Evolutionary conservation across 129 eudicot species (phyloP).

Genomic region (Smallanthus sonchifolius): DNA sequence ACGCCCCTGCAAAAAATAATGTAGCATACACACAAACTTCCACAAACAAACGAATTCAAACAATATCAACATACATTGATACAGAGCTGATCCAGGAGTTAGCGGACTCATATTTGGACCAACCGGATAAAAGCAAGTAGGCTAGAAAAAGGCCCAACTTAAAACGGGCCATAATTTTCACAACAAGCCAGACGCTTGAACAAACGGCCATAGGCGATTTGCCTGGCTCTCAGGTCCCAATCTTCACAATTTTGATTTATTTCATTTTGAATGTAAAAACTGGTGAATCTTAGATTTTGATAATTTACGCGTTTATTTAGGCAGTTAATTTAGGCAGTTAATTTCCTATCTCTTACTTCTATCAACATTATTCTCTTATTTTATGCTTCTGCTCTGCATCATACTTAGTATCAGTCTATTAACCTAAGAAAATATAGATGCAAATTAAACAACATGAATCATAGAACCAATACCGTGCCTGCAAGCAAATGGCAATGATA

Average conservation of each 20-base stretch:
- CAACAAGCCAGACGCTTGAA: too few species aligned
- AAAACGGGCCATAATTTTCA: not conserved
- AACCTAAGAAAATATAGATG: not conserved
- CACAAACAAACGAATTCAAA: not conserved
- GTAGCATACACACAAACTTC: not conserved
- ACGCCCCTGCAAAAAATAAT: too few species aligned
- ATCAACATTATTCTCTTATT: not conserved
- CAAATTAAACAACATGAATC: constrained; percentile 1
- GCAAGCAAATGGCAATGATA: constrained; percentile 91
- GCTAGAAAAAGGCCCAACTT: not conserved
- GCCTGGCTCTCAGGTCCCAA: not conserved
- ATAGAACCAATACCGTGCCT: constrained; percentile 82
- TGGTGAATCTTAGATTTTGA: not conserved
- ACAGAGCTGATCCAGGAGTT: not conserved
- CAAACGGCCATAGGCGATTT: too few species aligned
- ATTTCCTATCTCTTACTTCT: not conserved
- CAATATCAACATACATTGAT: not conserved
- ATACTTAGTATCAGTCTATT: not conserved
- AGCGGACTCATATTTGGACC: not conserved
- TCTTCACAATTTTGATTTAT: not conserved
- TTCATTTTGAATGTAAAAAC: not conserved
- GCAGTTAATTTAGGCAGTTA: not conserved
- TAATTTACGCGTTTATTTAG: not conserved
- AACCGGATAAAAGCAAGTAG: not conserved
- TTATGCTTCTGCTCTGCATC: not conserved